A percentile compares a stretch with the other conserved stretches of the same genome.
Conservation (phyloP, 2,329 filamentous ascomycete genomes). For the Ceratocystis alfenasii region DNA sequence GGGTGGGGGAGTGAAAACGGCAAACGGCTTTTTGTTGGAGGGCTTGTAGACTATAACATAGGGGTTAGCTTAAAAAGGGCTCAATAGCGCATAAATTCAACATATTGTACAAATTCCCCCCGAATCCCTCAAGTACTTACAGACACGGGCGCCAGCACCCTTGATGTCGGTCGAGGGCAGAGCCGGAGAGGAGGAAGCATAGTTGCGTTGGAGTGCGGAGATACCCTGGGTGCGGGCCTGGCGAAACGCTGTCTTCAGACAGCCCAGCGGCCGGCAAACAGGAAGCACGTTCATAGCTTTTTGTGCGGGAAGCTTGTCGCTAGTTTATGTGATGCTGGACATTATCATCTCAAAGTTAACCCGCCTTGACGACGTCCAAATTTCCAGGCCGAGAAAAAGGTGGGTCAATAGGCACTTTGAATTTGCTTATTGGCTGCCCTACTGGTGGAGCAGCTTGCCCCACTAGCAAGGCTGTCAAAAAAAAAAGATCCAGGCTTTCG, state of each 20-base stretch:
- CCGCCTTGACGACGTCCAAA: background rate
- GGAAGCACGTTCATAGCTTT: conserved; percentile 48
- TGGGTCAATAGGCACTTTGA: background rate
- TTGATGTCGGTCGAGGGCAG: conserved; percentile 29
- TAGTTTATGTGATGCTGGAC: background rate
- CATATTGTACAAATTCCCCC: background rate
- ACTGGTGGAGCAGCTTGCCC: conserved; percentile 3
- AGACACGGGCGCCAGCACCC: conserved; percentile 21
- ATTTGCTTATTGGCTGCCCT: conserved; percentile 17
- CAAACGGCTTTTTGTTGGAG: conserved; percentile 24
- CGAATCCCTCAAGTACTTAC: conserved; percentile 26
- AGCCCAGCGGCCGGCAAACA: conserved; percentile 55
- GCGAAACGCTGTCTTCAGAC: conserved; percentile 54
- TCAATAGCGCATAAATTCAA: background rate
- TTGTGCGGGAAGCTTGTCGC: conserved; percentile 13
- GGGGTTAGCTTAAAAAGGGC: conserved; percentile 7
- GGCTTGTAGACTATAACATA: conserved; percentile 18
- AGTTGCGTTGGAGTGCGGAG: conserved; percentile 21
- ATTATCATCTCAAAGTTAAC: background rate
- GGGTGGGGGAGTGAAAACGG: conserved; percentile 23
- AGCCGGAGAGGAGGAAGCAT: conserved; percentile 25
- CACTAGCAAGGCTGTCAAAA: background rate
- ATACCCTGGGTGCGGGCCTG: conserved; percentile 41
- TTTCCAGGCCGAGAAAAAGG: conserved; percentile 3
- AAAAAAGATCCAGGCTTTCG: conserved; percentile 5